Conservation (phyloP, 2,329 filamentous ascomycete genomes). For the Aspergillus phoenicis region DNA sequence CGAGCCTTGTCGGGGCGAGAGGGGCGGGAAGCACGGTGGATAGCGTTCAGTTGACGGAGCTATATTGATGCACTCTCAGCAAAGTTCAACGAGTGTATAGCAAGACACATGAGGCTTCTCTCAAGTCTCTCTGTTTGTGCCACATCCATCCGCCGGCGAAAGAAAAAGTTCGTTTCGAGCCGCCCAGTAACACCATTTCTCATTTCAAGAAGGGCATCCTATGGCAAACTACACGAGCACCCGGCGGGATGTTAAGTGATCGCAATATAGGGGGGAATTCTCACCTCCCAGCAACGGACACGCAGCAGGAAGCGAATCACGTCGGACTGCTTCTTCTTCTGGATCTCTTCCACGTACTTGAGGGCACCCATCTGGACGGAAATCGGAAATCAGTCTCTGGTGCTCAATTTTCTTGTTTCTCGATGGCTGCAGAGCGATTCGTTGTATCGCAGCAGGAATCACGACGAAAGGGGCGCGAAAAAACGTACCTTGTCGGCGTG, state of each 20-base stretch:
- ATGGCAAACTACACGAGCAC: constrained; percentile 39
- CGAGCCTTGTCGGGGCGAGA: constrained; percentile 99
- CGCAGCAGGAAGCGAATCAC: constrained; percentile 99
- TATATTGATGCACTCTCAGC: constrained; percentile 99
- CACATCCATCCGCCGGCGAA: constrained; percentile 49
- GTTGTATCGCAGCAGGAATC: not conserved
- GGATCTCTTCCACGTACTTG: constrained; percentile 99
- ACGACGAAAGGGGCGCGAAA: not conserved
- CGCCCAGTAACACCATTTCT: constrained; percentile 35
- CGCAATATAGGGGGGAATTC: constrained; percentile 41
- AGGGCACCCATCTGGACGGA: constrained; percentile 87
- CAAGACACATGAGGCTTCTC: constrained; percentile 57
- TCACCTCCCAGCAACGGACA: constrained; percentile 98
- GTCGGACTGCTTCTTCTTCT: constrained; percentile 99
- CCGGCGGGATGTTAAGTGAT: constrained; percentile 42
- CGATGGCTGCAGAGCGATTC: not conserved
- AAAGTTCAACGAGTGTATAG: constrained; percentile 99
- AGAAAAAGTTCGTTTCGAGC: constrained; percentile 28
- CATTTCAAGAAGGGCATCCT: constrained; percentile 27
- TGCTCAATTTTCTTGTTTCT: not conserved
- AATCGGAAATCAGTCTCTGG: constrained; percentile 20
- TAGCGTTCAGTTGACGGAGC: constrained; percentile 99
- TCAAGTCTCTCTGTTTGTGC: constrained; percentile 38
- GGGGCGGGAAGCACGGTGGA: constrained; percentile 97
- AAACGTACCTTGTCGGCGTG: constrained; percentile 49